Evolutionary conservation across 768 basidiomycete genomes (phyloP).

Genomic region (Lentinula sp.): DNA sequence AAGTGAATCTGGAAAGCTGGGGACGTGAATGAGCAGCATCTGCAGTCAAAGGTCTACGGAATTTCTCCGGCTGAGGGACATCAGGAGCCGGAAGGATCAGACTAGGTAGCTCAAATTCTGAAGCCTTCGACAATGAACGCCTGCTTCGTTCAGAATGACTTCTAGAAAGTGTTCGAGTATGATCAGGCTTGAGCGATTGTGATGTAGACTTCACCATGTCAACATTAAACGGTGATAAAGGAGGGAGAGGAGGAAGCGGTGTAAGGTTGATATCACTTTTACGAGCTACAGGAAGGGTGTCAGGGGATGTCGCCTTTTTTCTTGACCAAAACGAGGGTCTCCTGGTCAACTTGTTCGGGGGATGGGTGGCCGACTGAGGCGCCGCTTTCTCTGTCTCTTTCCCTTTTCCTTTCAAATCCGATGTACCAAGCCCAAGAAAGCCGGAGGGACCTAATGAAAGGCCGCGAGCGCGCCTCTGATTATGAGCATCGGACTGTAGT

Average conservation of each 20-base stretch:
- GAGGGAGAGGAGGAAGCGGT: conserved; percentile 31
- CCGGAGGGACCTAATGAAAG: conserved; percentile 49
- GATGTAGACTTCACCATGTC: conserved; percentile 20
- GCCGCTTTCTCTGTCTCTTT: conserved; percentile 30
- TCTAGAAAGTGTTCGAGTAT: conserved; percentile 31
- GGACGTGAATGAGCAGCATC: neutral
- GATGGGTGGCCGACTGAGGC: conserved; percentile 9
- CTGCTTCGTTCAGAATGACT: conserved; percentile 33
- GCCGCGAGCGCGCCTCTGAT: conserved; percentile 39
- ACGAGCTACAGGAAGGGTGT: neutral
- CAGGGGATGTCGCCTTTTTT: conserved; percentile 28
- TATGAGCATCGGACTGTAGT: conserved; percentile 2
- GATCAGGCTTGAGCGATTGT: conserved; percentile 9
- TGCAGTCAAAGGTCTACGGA: conserved; percentile 8
- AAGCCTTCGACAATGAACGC: neutral
- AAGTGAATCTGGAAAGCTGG: neutral
- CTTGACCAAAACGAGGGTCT: conserved; percentile 67
- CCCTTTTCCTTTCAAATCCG: conserved; percentile 41
- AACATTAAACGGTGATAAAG: conserved; percentile 37
- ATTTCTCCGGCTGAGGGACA: neutral
- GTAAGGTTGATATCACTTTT: conserved; percentile 15
- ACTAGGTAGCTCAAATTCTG: neutral
- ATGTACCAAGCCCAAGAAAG: conserved; percentile 27
- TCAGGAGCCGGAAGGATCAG: neutral
- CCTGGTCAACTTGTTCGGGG: conserved; percentile 38